Evolutionary conservation across 169 alveolate genomes (phyloP).

Genomic region (Plasmodium gonderi): DNA sequence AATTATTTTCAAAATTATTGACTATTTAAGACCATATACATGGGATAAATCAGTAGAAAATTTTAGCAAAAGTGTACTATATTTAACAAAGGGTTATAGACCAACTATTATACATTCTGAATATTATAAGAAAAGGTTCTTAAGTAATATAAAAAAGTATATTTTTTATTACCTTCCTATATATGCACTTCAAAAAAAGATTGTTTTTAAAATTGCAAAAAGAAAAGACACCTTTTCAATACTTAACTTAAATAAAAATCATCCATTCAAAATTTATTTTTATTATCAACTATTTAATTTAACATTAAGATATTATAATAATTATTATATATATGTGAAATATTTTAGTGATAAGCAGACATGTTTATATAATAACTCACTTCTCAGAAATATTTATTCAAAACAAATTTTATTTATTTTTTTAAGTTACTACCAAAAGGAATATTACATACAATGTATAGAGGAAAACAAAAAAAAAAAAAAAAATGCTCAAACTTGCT

Average conservation of each 20-base stretch:
- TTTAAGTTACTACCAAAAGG: constrained; percentile 46
- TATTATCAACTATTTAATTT: constrained; percentile 34
- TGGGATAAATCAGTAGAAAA: constrained; percentile 75
- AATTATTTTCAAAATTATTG: constrained; percentile 68
- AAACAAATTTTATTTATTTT: constrained; percentile 18
- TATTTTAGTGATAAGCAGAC: background rate
- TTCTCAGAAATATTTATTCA: constrained; percentile 30
- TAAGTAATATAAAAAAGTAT: constrained; percentile 64
- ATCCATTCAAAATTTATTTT: constrained; percentile 48
- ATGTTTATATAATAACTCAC: background rate
- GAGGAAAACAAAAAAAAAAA: constrained; percentile 9
- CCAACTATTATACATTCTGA: constrained; percentile 74
- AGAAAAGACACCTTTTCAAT: constrained; percentile 21
- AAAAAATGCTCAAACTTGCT: background rate
- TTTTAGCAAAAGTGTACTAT: constrained; percentile 69
- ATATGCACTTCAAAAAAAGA: constrained; percentile 35
- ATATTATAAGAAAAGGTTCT: constrained; percentile 65
- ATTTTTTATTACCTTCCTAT: constrained; percentile 59
- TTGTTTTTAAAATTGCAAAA: constrained; percentile 24
- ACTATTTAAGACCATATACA: constrained; percentile 71
- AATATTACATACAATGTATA: background rate
- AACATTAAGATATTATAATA: constrained; percentile 42
- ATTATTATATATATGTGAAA: constrained; percentile 39
- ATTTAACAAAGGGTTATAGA: constrained; percentile 68
- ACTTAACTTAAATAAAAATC: background rate